These are phyloP conservation scores for Thelephora aurantiotincta DNA, from an alignment of 768 basidiomycete species.

Conservation along the genomic window DNA sequence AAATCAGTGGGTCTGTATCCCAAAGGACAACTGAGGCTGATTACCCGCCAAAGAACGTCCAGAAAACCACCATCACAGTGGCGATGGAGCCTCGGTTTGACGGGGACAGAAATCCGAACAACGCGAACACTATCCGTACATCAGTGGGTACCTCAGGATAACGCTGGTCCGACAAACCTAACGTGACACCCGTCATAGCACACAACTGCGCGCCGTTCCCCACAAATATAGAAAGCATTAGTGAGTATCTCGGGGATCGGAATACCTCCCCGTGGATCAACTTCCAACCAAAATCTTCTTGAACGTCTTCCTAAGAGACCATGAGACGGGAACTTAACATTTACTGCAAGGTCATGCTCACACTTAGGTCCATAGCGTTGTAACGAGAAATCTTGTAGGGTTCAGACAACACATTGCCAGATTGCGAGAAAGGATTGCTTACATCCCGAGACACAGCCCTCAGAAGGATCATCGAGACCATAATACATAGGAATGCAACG, in stretches of 20 bases:
- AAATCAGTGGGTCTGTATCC: conserved; percentile 2
- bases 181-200: conserved; percentile 78
- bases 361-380: conserved; percentile 85
- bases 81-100: conserved; percentile 91
- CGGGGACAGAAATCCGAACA: conserved; percentile 88
- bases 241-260: conserved; percentile 62
- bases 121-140: conserved; percentile 56
- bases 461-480: conserved; percentile 86
- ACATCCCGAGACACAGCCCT: conserved; percentile 85
- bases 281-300: conserved; percentile 99
- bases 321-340: neutral
- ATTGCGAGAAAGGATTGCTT: conserved; percentile 12
- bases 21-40: neutral
- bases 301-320: conserved; percentile 69
- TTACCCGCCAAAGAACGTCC: conserved; percentile 85
- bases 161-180: conserved; percentile 31
- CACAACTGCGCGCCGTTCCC: conserved; percentile 83
- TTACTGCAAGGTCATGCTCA: conserved; percentile 20
- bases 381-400: conserved; percentile 66
- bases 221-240: conserved; percentile 73
- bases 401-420: neutral
- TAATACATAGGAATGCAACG: conserved; percentile 77
- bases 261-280: conserved; percentile 95
- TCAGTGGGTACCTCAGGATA: neutral
- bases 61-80: conserved; percentile 88